Evolutionary conservation across 257 asterid genomes (phyloP), one percentile per base, ranked within the genome.

Genomic region (Buddleja alternifolia): DNA sequence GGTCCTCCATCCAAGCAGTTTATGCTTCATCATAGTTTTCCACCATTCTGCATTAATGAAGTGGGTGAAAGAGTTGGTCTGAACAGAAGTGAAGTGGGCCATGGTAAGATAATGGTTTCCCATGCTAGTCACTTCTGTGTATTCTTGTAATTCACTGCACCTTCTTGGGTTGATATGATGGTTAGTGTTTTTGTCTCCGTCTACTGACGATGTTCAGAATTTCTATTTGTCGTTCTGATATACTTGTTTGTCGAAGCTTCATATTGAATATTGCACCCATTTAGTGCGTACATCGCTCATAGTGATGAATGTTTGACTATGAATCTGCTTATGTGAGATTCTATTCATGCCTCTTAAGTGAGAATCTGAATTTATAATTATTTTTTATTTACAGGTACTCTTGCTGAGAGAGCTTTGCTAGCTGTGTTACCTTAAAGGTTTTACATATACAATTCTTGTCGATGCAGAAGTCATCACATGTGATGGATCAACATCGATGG

Each of bases 401-500:
- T 90, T 71, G 99, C 99, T 54, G 97, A 93, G 88, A 93, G 90
- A 80, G 87, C 99, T 60, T 79, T 93, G 50, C 92, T 88, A 69
- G 89, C 95, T 75, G 93, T 90, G 24, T 69, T 93, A 73, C 99
- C 99, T 60, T 62, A 97, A 93, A 85, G 74, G 77, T 75, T 89
- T 87, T 58, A 92, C 88, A 53, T 93, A 87, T 67, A 83, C 99
- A 34, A 85, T 93, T 15, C 97, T 97, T 63, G 72, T 93, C 75
- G 90, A 89, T 87, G 81, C 99, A 52, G 99, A 90, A 83, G 99
- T 93, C 53, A 90, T 93, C 97, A 90, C 97, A 69, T 93, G 97
- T 25, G 99, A 93, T 85, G 97, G 99, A 70, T 93, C 99, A 19
- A 93, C 99, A 58, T 93, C 99, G 55, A 93, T 93, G 99, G 99